A percentile compares a stretch with the other conserved stretches of the same genome.
Conservation (phyloP, 306 rosid genomes). For the Mucuna pruriens region DNA sequence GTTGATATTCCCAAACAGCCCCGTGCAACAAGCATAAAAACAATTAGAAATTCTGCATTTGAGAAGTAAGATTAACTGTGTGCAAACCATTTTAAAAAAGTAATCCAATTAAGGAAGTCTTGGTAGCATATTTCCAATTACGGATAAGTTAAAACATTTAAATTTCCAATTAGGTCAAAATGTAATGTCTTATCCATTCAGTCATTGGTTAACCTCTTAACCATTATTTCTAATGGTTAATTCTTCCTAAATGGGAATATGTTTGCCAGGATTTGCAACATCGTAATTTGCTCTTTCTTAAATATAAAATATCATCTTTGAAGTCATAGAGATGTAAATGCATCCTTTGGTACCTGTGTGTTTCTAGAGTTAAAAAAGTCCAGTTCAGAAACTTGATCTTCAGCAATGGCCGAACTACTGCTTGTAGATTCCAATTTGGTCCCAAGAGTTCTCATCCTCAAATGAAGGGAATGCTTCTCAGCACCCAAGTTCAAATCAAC, state of each 20-base stretch:
- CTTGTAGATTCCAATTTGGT: slow-evolving; percentile 49
- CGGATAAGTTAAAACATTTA: background rate
- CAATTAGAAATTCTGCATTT: slow-evolving; percentile 6
- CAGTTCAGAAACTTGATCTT: slow-evolving; percentile 43
- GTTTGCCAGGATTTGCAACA: slow-evolving; percentile 6
- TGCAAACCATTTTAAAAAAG: slow-evolving; percentile 26
- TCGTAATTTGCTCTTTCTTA: background rate
- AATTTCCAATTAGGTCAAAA: background rate
- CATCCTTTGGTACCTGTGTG: slow-evolving; percentile 36
- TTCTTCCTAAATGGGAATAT: slow-evolving; percentile 3
- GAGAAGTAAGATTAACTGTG: slow-evolving; percentile 19
- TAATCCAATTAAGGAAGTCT: slow-evolving; percentile 17
- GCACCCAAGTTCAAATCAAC: slow-evolving; percentile 48
- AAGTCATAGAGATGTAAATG: slow-evolving; percentile 25
- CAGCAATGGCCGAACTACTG: slow-evolving; percentile 48
- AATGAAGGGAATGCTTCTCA: slow-evolving; percentile 43
- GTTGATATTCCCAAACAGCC: slow-evolving; percentile 28
- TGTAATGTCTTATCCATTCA: slow-evolving; percentile 17
- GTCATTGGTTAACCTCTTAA: background rate
- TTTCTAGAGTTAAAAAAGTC: slow-evolving; percentile 36
- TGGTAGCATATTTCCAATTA: slow-evolving; percentile 11
- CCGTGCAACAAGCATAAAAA: slow-evolving; percentile 4
- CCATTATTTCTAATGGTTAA: slow-evolving; percentile 7
- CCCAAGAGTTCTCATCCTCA: slow-evolving; percentile 29
- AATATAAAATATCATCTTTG: slow-evolving; percentile 32